A percentile compares a stretch with the other conserved stretches of the same genome.
These are phyloP conservation scores for Cynanchum wilfordii DNA, from an alignment of 257 asterid genomes.

Conservation along the genomic window DNA sequence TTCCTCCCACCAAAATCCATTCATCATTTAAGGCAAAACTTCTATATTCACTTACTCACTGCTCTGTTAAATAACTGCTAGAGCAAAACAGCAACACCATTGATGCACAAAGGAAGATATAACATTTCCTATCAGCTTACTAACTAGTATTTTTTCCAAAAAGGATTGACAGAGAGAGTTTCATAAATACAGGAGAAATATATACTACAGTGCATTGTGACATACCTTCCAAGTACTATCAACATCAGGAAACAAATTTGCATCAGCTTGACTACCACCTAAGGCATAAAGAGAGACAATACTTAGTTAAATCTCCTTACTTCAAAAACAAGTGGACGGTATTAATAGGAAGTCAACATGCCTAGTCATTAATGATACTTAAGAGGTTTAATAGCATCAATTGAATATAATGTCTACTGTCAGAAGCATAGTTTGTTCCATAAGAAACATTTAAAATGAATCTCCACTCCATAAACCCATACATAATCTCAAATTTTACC, in stretches of 20 bases:
- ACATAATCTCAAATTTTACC: not conserved
- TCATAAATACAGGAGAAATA: not conserved
- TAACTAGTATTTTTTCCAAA: not conserved
- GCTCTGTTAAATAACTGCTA: not conserved
- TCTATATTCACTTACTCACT: not conserved
- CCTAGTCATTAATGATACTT: not conserved
- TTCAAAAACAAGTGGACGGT: constrained; percentile 5
- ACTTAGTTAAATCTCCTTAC: not conserved
- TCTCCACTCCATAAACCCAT: not conserved
- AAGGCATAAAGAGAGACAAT: not conserved
- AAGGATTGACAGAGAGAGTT: not conserved
- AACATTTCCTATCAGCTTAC: not conserved
- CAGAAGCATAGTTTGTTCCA: not conserved
- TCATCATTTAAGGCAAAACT: not conserved
- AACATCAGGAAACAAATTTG: constrained; percentile 78
- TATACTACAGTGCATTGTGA: not conserved
- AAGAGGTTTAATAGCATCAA: not conserved
- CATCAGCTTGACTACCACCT: constrained; percentile 71
- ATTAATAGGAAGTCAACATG: not conserved
- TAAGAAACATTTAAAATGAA: not conserved
- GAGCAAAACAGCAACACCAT: not conserved
- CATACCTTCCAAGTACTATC: constrained; percentile 80
- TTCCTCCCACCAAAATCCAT: not conserved
- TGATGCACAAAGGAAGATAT: not conserved
- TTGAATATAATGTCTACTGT: not conserved